Base-by-base conservation (phyloP, 2,329 filamentous ascomycete species). In the Cytospora piceicola region DNA sequence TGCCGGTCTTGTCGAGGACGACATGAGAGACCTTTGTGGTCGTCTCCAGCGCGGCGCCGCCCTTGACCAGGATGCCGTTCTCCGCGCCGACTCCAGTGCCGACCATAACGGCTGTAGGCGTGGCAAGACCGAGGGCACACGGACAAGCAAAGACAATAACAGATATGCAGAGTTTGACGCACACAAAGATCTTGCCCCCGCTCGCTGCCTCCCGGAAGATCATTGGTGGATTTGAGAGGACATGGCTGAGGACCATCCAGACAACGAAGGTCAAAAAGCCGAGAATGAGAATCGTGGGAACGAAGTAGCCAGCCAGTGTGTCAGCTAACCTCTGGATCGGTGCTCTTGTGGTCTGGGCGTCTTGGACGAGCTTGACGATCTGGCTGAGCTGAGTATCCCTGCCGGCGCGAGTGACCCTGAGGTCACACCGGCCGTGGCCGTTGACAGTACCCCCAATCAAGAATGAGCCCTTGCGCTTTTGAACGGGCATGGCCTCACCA, bases 101-200 rank as follows among this genome's bases (percentile, higher is more conserved):
- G 34, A 99, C 95, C 95, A 99, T 98, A 75, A 99, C 94, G 2
- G 95, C 95, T 0, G 95, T 99, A 2, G 95, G 95, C 1, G 95
- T 98, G 29, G 93, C 94, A 22, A 99, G 85, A 64, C 95, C 95
- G n/a, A 99, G 87, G 1, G 95, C 95, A 75, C 95, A 99, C 22
- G 95, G 95, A 74, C 95, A 99, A 5, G 95, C 95, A 76, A 99
- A 97, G 24, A 98, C 95, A 74, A 99, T 96, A 70, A 99, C 95
- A 0, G 95, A 96, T 72, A 99, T 99, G 78, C 95, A 98, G 20
- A 99, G 88, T 81, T 98, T 96, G 69, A 98, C 82, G 75, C 95
- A 99, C 2, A 98, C 92, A 92, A 99, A 97, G 69, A 97, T 82
- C 75, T 92, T 94, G 64, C 95, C 95, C 68, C 95, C 95, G 73